Percentiles rank a stretch among this genome's conserved stretches.
Evolutionary conservation across 129 eudicot species (phyloP).

Genomic region (Silybum marianum): DNA sequence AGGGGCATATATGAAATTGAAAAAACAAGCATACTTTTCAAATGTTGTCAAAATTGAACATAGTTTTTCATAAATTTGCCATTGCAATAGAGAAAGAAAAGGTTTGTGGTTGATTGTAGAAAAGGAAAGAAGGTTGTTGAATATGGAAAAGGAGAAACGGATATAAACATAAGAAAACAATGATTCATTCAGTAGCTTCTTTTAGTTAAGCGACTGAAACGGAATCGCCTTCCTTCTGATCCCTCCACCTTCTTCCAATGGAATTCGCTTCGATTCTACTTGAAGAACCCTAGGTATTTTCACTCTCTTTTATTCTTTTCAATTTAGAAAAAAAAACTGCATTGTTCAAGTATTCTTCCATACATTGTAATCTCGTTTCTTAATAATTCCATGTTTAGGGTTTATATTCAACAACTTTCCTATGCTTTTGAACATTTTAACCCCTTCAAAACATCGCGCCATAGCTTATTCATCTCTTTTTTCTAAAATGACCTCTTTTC

Average conservation of each 20-base stretch:
- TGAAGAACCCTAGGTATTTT: slow-evolving; percentile 21
- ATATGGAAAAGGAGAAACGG: slow-evolving; percentile 6
- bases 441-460: background rate
- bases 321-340: background rate
- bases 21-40: background rate
- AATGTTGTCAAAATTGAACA: background rate
- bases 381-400: background rate
- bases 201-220: slow-evolving; percentile 16
- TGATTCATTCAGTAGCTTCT: background rate
- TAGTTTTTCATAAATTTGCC: too few relatives aligned
- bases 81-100: background rate
- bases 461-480: background rate
- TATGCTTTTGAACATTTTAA: background rate
- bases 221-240: background rate
- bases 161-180: background rate
- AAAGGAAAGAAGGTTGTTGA: slow-evolving; percentile 24
- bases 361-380: slow-evolving; percentile 4
- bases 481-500: slow-evolving; percentile 17
- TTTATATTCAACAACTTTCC: background rate
- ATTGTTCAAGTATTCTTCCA: background rate
- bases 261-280: background rate
- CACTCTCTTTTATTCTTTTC: background rate
- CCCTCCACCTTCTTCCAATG: background rate
- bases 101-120: slow-evolving; percentile 15
- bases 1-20: background rate